Evolutionary conservation across 2,329 filamentous ascomycete genomes (phyloP), one percentile per base, ranked within the genome.

Genomic region (Aspergillus brasiliensis): DNA sequence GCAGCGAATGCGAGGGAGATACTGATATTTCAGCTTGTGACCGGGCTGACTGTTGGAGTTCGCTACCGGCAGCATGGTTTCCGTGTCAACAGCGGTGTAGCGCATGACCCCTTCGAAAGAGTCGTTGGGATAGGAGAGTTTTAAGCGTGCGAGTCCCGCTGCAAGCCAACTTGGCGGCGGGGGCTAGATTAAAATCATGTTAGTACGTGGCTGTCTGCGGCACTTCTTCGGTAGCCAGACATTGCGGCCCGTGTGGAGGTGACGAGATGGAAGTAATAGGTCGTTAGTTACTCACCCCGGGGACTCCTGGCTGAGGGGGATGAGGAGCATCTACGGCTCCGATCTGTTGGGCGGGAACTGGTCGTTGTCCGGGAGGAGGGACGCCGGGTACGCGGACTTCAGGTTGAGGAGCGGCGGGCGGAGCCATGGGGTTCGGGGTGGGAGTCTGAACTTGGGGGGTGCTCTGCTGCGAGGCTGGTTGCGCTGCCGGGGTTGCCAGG

Each of bases 41-140:
- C 81, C 56, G 84, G 88, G 8, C 84, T 78, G 15, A 71, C 75
- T 61, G 75, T 83, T 69, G 73, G 81, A 77, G 27, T 79, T 78
- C 38, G 87, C 80, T 53, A 90, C 83, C 21, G 88, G 86, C 19
- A 84, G 78, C 62, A 89, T 86, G 2, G 90, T 93, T 51, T 85
- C 81, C 10, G 84, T 85, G 74, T 96, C 89, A 63, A 97, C 85
- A 60, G 90, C 88, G 23, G 87, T 91, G 77, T 96, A 93, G 62
- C 92, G 91, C 95, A 99, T 99, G 21, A 89, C 85, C 56, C 88
- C 90, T 76, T 97, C 92, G 73, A 98, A 98, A 28, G 85, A 84
- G 74, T 97, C 92, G 68, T 89, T 85, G 3, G 91, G 89, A 71
- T 97, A 94, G 17, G 78, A 77, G 61, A 83, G 81, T 66, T 87